These are phyloP conservation scores for Lactifluus subvellereus DNA, from an alignment of 768 basidiomycete genomes.

Conservation along the genomic window DNA sequence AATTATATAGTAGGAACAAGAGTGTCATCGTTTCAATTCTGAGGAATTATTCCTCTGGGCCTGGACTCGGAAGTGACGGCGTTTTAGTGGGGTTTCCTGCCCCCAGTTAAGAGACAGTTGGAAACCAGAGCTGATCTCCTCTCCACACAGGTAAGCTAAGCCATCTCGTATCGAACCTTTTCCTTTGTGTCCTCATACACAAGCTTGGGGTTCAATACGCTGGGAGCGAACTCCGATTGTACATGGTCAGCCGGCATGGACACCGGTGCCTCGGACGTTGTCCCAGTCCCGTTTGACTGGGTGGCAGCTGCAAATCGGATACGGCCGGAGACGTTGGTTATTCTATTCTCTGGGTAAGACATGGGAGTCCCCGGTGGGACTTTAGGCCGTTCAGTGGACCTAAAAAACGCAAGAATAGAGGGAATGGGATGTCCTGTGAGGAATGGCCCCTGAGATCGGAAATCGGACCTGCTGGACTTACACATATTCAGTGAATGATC, in stretches of 20 bases:
- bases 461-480: not conserved
- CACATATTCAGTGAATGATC: conserved; percentile 8
- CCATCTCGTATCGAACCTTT: too few species aligned
- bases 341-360: not conserved
- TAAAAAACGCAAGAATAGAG: not conserved
- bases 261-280: not conserved
- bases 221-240: not conserved
- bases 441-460: not conserved
- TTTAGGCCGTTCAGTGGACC: not conserved
- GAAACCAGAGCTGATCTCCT: too few species aligned
- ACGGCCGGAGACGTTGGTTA: not conserved
- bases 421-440: not conserved
- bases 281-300: not conserved
- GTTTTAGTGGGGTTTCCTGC: too few species aligned
- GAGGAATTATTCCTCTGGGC: too few species aligned
- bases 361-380: not conserved
- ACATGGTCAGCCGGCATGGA: not conserved
- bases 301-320: not conserved
- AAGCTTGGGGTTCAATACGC: not conserved
- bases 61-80: too few species aligned
- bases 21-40: too few species aligned
- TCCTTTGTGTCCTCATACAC: too few species aligned
- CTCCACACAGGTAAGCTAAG: too few species aligned
- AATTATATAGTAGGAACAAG: too few species aligned
- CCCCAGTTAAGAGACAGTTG: too few species aligned